phyloP scores from a whole-genome alignment of 257 asterid species.

The Solanum bulbocastanum region DNA sequence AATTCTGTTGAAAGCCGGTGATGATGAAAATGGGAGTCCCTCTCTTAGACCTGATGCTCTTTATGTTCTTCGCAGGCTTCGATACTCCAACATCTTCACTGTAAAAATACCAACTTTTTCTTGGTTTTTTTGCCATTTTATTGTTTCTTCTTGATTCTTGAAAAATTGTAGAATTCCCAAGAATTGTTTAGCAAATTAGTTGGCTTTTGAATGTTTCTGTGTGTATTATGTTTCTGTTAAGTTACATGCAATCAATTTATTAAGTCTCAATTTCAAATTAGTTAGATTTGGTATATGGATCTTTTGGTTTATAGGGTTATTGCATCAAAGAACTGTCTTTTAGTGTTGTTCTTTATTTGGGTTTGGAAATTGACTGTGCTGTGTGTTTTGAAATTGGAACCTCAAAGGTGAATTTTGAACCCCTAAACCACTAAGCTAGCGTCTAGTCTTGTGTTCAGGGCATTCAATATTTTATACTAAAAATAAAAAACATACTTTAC shows the following conservation, averaged over 20 bases:
- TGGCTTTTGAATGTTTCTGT: background rate
- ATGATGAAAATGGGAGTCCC: conserved; percentile 8
- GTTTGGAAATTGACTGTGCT: background rate
- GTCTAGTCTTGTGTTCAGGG: background rate
- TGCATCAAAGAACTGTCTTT: background rate
- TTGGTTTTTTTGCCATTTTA: background rate
- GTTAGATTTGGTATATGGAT: background rate
- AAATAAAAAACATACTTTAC: no score
- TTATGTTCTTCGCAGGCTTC: conserved; percentile 58
- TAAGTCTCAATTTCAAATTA: background rate
- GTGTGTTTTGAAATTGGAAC: background rate
- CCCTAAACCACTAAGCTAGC: background rate
- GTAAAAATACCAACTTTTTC: conserved; percentile 14
- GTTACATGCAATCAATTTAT: background rate
- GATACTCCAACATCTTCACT: conserved; percentile 50
- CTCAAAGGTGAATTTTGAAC: background rate
- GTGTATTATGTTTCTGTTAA: background rate
- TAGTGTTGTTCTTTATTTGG: background rate
- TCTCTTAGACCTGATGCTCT: conserved; percentile 34
- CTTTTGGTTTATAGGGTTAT: background rate
- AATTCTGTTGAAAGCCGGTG: conserved; percentile 25
- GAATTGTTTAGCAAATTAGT: background rate
- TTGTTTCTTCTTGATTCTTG: background rate
- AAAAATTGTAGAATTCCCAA: background rate
- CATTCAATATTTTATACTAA: background rate